A percentile compares a stretch with the other conserved stretches of the same genome.
Conservation (phyloP, 345 rosid genomes). For the Boechera retrofracta region DNA sequence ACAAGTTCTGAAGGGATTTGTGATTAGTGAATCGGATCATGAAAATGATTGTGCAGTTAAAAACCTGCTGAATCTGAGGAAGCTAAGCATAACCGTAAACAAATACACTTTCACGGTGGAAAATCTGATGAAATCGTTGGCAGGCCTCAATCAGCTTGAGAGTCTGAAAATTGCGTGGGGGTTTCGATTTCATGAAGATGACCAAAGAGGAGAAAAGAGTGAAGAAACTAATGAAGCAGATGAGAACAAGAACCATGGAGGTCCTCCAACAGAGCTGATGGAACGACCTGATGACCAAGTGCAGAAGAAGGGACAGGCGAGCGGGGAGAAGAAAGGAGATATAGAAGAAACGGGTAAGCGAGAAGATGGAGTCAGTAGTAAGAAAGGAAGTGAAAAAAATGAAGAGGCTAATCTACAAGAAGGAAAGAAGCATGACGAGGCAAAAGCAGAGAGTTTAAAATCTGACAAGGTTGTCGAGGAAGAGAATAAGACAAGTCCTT, state of each 20-base stretch:
- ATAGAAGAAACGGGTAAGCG: not conserved
- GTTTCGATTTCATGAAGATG: slow-evolving; percentile 11
- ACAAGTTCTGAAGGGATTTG: slow-evolving; percentile 69
- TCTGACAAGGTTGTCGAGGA: slow-evolving; percentile 8
- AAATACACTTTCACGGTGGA: not conserved
- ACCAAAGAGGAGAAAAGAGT: not conserved
- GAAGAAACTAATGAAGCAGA: not conserved
- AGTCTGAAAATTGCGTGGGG: slow-evolving; percentile 55
- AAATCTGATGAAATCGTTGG: slow-evolving; percentile 7
- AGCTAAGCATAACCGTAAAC: slow-evolving; percentile 51
- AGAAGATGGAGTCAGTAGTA: not conserved
- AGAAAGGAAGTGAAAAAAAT: not conserved
- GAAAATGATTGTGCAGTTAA: slow-evolving; percentile 33
- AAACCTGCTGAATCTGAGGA: slow-evolving; percentile 32
- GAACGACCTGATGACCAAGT: not conserved
- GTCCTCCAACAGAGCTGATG: too few relatives aligned
- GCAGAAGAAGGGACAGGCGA: slow-evolving; percentile 15
- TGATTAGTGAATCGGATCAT: slow-evolving; percentile 40
- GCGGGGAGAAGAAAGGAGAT: slow-evolving; percentile 21
- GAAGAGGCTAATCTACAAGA: not conserved
- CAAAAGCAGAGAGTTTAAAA: slow-evolving; percentile 7
- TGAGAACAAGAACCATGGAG: too few relatives aligned
- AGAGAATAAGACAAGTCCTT: slow-evolving; percentile 9
- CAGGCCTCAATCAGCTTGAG: slow-evolving; percentile 26
- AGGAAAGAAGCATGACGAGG: not conserved